A percentile compares a stretch with the other conserved stretches of the same genome.
Evolutionary conservation across 2,329 filamentous ascomycete species (phyloP).

Genomic region (Clarireedia sp.): DNA sequence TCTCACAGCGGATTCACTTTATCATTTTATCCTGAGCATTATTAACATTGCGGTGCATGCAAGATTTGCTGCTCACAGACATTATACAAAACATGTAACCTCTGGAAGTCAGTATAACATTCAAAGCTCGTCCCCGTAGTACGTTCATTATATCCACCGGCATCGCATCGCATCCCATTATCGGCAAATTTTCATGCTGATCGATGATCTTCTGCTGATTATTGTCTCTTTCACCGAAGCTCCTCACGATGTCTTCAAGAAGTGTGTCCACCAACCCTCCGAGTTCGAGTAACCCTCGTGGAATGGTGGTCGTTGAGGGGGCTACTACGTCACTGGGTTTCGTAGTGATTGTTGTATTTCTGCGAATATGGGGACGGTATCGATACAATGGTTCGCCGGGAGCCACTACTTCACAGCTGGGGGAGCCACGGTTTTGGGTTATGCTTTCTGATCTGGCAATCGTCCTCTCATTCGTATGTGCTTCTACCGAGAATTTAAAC

Average conservation of each 20-base stretch:
- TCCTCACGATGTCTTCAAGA: neutral
- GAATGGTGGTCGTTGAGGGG: neutral
- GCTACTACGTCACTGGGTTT: conserved; percentile 1
- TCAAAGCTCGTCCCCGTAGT: too few relatives aligned
- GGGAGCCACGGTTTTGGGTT: conserved; percentile 9
- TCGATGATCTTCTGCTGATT: neutral
- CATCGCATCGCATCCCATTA: too few relatives aligned
- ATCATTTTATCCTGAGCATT: too few relatives aligned
- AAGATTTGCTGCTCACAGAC: too few relatives aligned
- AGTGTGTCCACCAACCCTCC: conserved; percentile 7
- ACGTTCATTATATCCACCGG: too few relatives aligned
- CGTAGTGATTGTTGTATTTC: conserved; percentile 9
- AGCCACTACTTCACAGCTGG: neutral
- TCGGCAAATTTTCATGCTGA: neutral
- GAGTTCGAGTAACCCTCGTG: conserved; percentile 4
- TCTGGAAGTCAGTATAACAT: too few relatives aligned
- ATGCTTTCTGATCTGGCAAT: conserved; percentile 10
- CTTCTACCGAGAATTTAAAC: neutral
- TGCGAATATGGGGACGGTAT: conserved; percentile 13
- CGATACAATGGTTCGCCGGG: conserved; percentile 1
- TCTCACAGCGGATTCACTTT: too few relatives aligned
- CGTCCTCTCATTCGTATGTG: conserved; percentile 9
- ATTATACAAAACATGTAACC: too few relatives aligned
- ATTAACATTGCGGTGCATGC: too few relatives aligned
- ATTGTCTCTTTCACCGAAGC: neutral